These are phyloP conservation scores for Niebla homalea DNA, from an alignment of 495 filamentous ascomycete genomes.

Conservation along the genomic window DNA sequence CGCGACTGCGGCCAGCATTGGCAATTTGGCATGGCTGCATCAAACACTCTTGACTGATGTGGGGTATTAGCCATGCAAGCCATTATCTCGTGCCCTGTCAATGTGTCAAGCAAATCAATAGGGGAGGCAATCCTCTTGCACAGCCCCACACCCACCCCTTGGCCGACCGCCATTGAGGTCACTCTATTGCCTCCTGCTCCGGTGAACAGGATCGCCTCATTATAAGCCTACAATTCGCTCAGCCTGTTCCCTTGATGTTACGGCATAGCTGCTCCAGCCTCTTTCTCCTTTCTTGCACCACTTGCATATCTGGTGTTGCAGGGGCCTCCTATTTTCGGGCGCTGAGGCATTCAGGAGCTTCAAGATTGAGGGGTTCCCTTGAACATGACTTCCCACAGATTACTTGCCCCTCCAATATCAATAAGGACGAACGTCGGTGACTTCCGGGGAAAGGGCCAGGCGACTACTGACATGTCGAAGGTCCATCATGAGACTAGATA, in stretches of 20 bases:
- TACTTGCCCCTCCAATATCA: slow-evolving; percentile 15
- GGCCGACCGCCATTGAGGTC: neutral
- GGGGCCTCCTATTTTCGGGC: neutral
- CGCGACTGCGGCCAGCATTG: neutral
- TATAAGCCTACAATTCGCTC: too few species aligned
- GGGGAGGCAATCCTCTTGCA: slow-evolving; percentile 1
- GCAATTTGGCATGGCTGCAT: neutral
- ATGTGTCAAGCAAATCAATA: neutral
- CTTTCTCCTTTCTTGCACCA: neutral
- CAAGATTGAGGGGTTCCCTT: neutral
- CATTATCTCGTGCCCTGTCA: neutral
- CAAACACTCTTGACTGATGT: neutral
- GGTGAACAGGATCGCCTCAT: neutral
- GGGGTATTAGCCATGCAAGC: neutral
- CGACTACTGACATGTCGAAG: slow-evolving; percentile 12
- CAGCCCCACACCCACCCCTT: neutral
- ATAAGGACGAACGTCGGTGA: slow-evolving; percentile 13
- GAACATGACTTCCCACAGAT: slow-evolving; percentile 15
- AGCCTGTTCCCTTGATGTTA: neutral
- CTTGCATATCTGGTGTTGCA: neutral
- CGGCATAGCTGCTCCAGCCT: neutral
- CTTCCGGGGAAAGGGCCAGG: neutral
- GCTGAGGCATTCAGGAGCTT: neutral
- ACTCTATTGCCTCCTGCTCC: neutral
- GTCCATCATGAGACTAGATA: slow-evolving; percentile 3